Conservation (phyloP, 371 early-diverging fungal species). For the Mucor mucedo region DNA sequence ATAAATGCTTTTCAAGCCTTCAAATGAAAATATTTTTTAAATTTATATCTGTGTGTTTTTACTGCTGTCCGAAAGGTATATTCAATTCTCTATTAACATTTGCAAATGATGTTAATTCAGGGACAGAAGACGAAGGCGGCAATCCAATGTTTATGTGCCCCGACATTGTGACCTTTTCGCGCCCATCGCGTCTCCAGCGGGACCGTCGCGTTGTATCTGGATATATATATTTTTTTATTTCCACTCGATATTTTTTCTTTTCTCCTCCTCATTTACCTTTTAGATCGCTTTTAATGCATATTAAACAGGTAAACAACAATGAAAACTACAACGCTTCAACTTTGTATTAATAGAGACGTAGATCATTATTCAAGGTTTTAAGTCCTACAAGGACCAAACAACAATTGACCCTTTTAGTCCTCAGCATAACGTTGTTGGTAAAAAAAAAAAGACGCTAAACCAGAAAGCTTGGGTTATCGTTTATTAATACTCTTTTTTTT, state of each 20-base stretch:
- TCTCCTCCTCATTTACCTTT: not conserved
- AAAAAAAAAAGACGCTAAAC: conserved; percentile 1
- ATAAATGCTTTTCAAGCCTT: too few species aligned
- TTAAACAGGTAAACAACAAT: conserved; percentile 20
- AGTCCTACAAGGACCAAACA: conserved; percentile 96
- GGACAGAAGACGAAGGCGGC: too few species aligned
- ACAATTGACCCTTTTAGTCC: conserved; percentile 91
- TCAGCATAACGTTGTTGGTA: conserved; percentile 95
- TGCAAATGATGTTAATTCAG: too few species aligned
- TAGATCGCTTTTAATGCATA: conserved; percentile 15
- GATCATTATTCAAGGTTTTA: conserved; percentile 98
- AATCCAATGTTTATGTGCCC: too few species aligned
- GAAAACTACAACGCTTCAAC: not conserved
- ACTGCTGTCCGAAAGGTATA: too few species aligned
- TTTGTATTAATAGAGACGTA: conserved; percentile 18
- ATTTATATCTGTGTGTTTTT: too few species aligned
- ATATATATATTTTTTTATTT: not conserved
- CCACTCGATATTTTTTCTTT: not conserved
- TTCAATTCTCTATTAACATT: too few species aligned
- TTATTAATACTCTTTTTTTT: not conserved
- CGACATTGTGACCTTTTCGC: not conserved
- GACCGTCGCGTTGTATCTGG: too few species aligned
- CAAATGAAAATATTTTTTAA: too few species aligned
- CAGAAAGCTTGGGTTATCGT: not conserved
- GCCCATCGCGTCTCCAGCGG: not conserved